Evolutionary conservation across 2,329 filamentous ascomycete genomes (phyloP).

Genomic region (Scedosporium dehoogii): DNA sequence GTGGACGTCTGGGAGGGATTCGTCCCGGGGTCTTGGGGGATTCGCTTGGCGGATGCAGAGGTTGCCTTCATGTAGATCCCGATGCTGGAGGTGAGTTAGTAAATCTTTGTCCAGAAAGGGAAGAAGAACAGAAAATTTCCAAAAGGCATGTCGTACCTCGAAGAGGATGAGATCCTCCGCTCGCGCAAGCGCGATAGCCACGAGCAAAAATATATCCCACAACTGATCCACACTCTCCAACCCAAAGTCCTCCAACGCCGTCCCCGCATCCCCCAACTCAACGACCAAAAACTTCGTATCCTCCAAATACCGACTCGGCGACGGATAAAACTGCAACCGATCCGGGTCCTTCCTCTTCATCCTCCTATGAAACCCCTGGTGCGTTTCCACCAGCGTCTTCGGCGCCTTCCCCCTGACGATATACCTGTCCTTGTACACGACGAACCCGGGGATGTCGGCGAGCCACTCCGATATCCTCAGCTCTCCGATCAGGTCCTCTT

Average conservation of each 20-base stretch:
- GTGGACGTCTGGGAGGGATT: conserved; percentile 16
- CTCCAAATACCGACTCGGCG: conserved; percentile 48
- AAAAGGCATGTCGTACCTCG: conserved; percentile 33
- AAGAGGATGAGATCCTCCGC: conserved; percentile 50
- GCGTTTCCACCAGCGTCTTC: conserved; percentile 45
- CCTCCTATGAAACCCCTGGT: conserved; percentile 44
- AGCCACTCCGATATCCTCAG: conserved; percentile 54
- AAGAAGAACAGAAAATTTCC: neutral
- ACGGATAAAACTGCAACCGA: conserved; percentile 51
- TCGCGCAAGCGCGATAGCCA: conserved; percentile 48
- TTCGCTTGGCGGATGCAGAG: conserved; percentile 43
- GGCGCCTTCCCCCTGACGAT: conserved; percentile 47
- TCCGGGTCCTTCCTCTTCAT: conserved; percentile 45
- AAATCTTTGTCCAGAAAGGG: neutral
- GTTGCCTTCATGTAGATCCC: conserved; percentile 57
- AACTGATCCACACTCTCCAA: conserved; percentile 38
- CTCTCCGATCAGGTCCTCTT: conserved; percentile 46
- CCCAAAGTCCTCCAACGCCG: conserved; percentile 48
- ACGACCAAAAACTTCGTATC: conserved; percentile 50
- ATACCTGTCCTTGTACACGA: conserved; percentile 56
- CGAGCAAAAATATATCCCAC: conserved; percentile 54
- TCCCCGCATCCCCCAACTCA: conserved; percentile 53
- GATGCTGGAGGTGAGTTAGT: conserved; percentile 33
- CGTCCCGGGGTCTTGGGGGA: conserved; percentile 14
- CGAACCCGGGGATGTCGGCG: conserved; percentile 54